Evolutionary conservation across 2,329 filamentous ascomycete species (phyloP), one percentile per base, ranked within the genome.

Genomic region (Aureobasidium pullulans): DNA sequence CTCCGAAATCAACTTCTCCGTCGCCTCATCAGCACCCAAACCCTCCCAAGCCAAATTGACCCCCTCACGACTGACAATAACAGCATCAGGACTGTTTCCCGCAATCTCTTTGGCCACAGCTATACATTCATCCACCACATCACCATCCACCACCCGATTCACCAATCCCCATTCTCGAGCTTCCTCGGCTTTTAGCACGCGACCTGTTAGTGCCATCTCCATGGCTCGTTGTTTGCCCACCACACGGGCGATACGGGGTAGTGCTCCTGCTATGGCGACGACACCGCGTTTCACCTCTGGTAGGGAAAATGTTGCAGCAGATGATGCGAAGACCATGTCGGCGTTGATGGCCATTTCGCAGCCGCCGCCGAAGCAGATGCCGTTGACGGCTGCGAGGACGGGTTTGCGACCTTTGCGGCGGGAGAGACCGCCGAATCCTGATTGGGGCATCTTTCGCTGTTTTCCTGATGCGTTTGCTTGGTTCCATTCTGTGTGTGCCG

Each of bases 301-400:
- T 6, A 92, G 76, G 1, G 80, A 82, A 68, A 93, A 91, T 29
- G 72, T 75, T 0, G 87, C 86, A 11, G 70, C 67, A 3, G 73
- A 69, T 2, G 79, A 75, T 3, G 88, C 87, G 34, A 92, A 71
- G 2, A 90, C 80, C 60, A 93, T 74, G 75, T 94, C 89, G 63
- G 81, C 82, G 72, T 90, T 90, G 50, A 87, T 76, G 11, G 84
- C 79, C 75, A 91, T 89, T 76, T 93, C 89, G 72, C 88, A 85
- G 1, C 88, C 89, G 57, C 88, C 89, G 37, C 89, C 89, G 47
- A 89, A 79, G 60, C 86, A 88, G 16, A 87, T 76, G 6, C 89
- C 89, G 67, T 91, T 89, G 19, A 92, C 86, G 1, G 88, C 89
- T 1, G 85, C 87, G 31, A 93, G 81, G 59, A 93, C 79, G 6